Evolutionary conservation across 2,329 filamentous ascomycete genomes (phyloP).

Genomic region (Cladophialophora chaetospira): DNA sequence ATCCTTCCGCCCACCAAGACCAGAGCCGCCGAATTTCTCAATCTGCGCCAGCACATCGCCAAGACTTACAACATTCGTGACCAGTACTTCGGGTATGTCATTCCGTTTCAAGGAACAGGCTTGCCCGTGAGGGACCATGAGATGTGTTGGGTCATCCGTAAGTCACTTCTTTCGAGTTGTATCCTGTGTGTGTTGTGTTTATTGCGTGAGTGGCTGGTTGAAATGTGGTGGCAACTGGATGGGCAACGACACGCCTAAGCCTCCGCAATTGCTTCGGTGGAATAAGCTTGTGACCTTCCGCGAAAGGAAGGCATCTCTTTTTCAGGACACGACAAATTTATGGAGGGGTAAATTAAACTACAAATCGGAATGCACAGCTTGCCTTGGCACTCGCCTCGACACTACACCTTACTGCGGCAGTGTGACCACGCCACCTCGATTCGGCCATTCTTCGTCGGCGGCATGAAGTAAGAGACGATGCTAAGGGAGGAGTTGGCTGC

Average conservation of each 20-base stretch:
- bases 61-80: background rate
- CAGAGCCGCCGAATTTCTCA: conserved; percentile 1
- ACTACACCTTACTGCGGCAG: too few relatives aligned
- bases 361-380: too few relatives aligned
- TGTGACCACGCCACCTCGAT: too few relatives aligned
- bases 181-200: background rate
- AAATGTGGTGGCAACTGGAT: background rate
- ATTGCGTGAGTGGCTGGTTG: background rate
- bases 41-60: conserved; percentile 13
- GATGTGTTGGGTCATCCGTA: conserved; percentile 22
- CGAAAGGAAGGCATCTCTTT: background rate
- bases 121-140: conserved; percentile 5
- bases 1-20: conserved; percentile 11
- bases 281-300: too few relatives aligned
- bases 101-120: background rate
- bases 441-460: too few relatives aligned
- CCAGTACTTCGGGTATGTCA: conserved; percentile 11
- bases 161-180: background rate
- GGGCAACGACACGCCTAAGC: too few relatives aligned
- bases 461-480: too few relatives aligned
- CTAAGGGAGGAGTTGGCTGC: too few relatives aligned
- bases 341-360: too few relatives aligned
- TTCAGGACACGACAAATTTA: background rate
- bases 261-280: too few relatives aligned
- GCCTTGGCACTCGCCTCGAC: too few relatives aligned